Evolutionary conservation across 768 basidiomycete genomes (phyloP).

Genomic region (Lactarius evosmus): DNA sequence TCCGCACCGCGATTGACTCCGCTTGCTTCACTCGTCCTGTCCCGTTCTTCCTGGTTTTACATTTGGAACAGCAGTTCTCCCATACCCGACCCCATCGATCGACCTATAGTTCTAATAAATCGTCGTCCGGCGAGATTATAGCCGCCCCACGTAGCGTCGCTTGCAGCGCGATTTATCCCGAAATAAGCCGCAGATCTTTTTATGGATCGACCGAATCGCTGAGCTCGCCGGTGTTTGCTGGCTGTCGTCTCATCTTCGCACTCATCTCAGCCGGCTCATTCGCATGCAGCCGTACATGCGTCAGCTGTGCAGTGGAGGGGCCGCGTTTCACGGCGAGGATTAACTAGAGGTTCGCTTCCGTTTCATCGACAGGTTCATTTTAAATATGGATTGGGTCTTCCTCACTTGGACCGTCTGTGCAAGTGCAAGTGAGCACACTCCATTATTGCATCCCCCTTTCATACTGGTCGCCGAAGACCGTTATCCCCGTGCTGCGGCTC

Average conservation of each 20-base stretch:
- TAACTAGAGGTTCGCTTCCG: neutral
- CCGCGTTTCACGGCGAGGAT: neutral
- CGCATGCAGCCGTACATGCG: neutral
- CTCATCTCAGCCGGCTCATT: neutral
- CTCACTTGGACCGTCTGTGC: neutral
- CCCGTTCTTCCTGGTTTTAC: neutral
- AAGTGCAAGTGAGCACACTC: neutral
- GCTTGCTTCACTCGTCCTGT: neutral
- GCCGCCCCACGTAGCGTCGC: neutral
- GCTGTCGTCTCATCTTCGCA: neutral
- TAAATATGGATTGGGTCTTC: neutral
- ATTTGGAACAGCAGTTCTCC: neutral
- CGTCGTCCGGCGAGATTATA: neutral
- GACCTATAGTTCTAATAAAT: neutral
- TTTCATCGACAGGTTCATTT: slow-evolving; percentile 5
- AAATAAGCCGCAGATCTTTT: slow-evolving; percentile 10
- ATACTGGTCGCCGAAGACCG: slow-evolving; percentile 11
- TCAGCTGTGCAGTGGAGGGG: slow-evolving; percentile 5
- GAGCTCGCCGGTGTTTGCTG: neutral
- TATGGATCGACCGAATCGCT: neutral
- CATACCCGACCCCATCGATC: neutral
- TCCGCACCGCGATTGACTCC: neutral
- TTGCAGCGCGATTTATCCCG: neutral
- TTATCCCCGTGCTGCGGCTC: slow-evolving; percentile 12
- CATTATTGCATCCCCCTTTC: slow-evolving; percentile 1